Evolutionary conservation across 169 alveolate species (phyloP), one percentile per base, ranked within the genome.

Genomic region (Eimeria brunetti): DNA sequence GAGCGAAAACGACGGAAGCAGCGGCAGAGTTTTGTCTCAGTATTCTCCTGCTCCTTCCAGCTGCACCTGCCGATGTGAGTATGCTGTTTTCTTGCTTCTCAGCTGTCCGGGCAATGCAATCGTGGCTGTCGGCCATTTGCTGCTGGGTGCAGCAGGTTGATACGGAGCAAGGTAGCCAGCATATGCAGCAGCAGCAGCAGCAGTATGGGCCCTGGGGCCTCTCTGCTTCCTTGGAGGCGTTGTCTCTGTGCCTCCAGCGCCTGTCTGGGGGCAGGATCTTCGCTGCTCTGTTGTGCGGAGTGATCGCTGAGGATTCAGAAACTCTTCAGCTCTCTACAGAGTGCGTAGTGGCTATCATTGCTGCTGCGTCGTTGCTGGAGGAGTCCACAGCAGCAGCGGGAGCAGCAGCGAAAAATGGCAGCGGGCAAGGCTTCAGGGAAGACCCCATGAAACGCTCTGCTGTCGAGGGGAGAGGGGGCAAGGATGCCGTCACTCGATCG

Each of bases 141-240:
- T 56, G 78, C 91, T 84, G 91, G 91, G 51, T 84, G 91, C 91
- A 84, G 91, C 89, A 49, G 22, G 71, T 80, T 12, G 89, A 44
- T 16, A 30, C 71, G 38, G 89, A 80, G 51, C 89, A 80, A 27
- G 56, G 58, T 38, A 44, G 58, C 58, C 84, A 75, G 36, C 76
- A 27, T 27, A 36, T 73, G 85, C 89, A 49, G 89, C 49, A 49
- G 46, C 64, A n/a, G 30, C 44, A 69, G 62, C 89, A 80, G 18
- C 46, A 58, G 78, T 60, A 51, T 2, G 78, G 78, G 46, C 91
- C 56, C n/a, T 33, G 69, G 73, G 56, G 58, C 38, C 78, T 44
- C 11, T 30, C 91, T 14, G 78, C 69, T 16, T 75, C 78, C 27
- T 22, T 84, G 46, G 58, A 84, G 16, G 91, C 76, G 11, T 84